Conservation (phyloP, 1,139 yeast species). For the Pneumocystis canis region DNA sequence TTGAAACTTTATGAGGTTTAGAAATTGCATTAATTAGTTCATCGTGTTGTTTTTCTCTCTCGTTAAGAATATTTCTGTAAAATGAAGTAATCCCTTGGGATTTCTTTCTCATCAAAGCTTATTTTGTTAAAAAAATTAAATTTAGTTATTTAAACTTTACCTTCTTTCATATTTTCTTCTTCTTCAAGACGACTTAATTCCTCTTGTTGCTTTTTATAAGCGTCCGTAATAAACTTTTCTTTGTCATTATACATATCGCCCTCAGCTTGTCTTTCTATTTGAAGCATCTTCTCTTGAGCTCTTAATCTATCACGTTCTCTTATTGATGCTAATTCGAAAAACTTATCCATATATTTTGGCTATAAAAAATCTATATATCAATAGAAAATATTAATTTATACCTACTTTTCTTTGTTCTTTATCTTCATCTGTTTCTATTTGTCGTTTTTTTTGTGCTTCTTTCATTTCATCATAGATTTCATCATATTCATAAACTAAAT, state of each 20-base stretch:
- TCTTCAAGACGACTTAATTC: slow-evolving; percentile 19
- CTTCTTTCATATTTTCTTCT: slow-evolving; percentile 20
- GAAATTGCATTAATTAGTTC: slow-evolving; percentile 16
- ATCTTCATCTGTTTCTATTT: slow-evolving; percentile 8
- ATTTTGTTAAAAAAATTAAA: background rate
- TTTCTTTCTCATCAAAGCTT: slow-evolving; percentile 3
- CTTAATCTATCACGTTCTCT: slow-evolving; percentile 30
- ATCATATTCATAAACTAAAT: slow-evolving; percentile 24
- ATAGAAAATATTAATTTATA: slow-evolving; percentile 2
- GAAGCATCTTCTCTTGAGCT: slow-evolving; percentile 24
- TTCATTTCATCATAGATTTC: slow-evolving; percentile 29
- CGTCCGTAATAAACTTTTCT: slow-evolving; percentile 32
- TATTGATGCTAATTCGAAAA: slow-evolving; percentile 28
- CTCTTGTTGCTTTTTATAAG: slow-evolving; percentile 29
- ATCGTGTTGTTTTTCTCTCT: slow-evolving; percentile 17
- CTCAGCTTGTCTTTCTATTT: slow-evolving; percentile 24
- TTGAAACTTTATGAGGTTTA: background rate
- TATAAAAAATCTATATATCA: slow-evolving; percentile 12
- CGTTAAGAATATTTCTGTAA: slow-evolving; percentile 19
- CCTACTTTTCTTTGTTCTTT: slow-evolving; percentile 10
- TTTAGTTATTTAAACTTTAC: slow-evolving; percentile 6
- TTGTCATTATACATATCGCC: slow-evolving; percentile 28
- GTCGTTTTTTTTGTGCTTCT: slow-evolving; percentile 17
- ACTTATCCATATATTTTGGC: slow-evolving; percentile 28
- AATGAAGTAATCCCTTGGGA: slow-evolving; percentile 15